Conservation (phyloP, 208 protist genomes). For the Trypanosoma vivax region DNA sequence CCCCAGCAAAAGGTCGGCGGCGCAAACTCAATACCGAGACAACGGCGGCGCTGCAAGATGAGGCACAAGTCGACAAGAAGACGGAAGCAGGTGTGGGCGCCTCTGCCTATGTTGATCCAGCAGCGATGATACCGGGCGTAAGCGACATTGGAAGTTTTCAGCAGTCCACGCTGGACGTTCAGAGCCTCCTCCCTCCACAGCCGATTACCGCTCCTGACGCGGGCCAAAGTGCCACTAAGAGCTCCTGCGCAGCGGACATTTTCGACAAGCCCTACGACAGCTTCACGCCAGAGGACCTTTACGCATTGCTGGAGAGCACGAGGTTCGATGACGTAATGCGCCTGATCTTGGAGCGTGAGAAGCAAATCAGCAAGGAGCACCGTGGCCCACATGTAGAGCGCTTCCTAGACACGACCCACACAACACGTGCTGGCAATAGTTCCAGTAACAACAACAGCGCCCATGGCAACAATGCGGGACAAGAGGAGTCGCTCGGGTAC, state of each 20-base stretch:
- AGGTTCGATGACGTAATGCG: constrained; percentile 44
- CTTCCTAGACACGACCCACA: constrained; percentile 34
- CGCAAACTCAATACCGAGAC: too few species aligned
- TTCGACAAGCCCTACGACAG: constrained; percentile 50
- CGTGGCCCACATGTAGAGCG: constrained; percentile 34
- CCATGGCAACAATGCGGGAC: constrained; percentile 14
- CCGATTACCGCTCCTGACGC: too few species aligned
- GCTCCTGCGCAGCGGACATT: constrained; percentile 20
- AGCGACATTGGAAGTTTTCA: too few species aligned
- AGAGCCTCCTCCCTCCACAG: too few species aligned
- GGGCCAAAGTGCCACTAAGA: not conserved
- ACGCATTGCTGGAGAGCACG: constrained; percentile 28
- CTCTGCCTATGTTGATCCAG: too few species aligned
- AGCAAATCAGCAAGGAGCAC: constrained; percentile 19
- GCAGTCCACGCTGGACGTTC: too few species aligned
- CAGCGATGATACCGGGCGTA: too few species aligned
- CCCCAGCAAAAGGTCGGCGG: too few species aligned
- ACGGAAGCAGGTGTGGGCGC: too few species aligned
- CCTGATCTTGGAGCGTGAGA: constrained; percentile 43
- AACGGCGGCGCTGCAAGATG: too few species aligned
- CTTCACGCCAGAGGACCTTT: constrained; percentile 49
- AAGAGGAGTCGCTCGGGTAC: constrained; percentile 40
- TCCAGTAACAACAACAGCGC: not conserved
- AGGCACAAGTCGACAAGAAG: too few species aligned
- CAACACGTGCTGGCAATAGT: not conserved